Evolutionary conservation across 768 basidiomycete species (phyloP), one percentile per base, ranked within the genome.

Genomic region (Kwoniella botswanensis): DNA sequence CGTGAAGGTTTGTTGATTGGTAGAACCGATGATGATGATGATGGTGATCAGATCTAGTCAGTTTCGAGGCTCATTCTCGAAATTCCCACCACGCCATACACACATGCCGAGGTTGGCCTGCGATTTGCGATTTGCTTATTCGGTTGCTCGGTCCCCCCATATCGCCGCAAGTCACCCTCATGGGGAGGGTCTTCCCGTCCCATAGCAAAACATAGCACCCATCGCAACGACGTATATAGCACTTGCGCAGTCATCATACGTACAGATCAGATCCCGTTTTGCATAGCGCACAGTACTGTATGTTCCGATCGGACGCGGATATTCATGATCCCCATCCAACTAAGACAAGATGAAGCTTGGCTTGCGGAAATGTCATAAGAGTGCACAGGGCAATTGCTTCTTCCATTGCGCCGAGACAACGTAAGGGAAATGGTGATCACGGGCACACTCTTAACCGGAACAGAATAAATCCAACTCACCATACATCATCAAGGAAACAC

Each of bases 121-220:
- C 35, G 35, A 35, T 35, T 9, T 35, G 35, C 35, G 35, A 35
- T 35, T 35, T 35, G 35, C 35, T 61, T 42, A 22, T 61, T 44
- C 22, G 41, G 42, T 61, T 61, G 59, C 59, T 61, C 59, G 59
- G 59, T 61, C 46, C 59, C 59, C 42, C 42, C 21, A 43, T 61
- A 61, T 61, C 59, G 41, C 59, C 59, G 41, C 43, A 13, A 11
- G 57, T 26, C 57, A 58, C 57, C 21, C 35, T 35, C 35, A 35
- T 35, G 35, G 35, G 35, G 35, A 35, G 35, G 4, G 35, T 35
- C 26, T 35, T 26, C 57, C 24, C 57, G 22, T 41, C 55, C 4
- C 24, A 35, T 35, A 35, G 18, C n/a, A n/a, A 56, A 21, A 6
- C 55, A 22, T 22, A 26, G 13, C 24, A 7, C 55, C n/a, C 55